phyloP scores from a whole-genome alignment of 345 rosid genomes.

The Salix suchowensis region DNA sequence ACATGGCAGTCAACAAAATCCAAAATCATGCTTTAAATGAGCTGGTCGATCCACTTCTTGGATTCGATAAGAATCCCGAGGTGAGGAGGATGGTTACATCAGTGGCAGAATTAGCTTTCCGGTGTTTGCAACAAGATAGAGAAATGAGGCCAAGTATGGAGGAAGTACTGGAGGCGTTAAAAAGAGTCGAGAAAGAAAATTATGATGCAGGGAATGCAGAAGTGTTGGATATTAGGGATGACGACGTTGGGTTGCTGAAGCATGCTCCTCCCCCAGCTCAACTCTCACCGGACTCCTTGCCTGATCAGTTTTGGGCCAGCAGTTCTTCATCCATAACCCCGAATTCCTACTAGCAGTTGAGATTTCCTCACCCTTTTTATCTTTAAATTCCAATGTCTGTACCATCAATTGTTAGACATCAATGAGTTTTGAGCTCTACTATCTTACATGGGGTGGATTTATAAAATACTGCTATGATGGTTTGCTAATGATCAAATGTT shows the following conservation, averaged over 20 bases:
- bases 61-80: constrained; percentile 42
- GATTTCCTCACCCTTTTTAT: neutral
- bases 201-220: constrained; percentile 26
- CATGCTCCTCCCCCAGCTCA: constrained; percentile 33
- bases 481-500: neutral
- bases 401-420: neutral
- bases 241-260: constrained; percentile 50
- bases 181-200: constrained; percentile 38
- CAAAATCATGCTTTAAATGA: constrained; percentile 60
- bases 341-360: constrained; percentile 27
- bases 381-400: neutral
- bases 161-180: constrained; percentile 52
- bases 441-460: neutral
- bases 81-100: constrained; percentile 41
- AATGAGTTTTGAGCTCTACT: neutral
- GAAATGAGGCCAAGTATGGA: constrained; percentile 74
- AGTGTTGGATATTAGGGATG: constrained; percentile 37
- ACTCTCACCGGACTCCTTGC: constrained; percentile 46
- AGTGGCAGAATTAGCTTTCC: constrained; percentile 66
- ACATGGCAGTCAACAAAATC: constrained; percentile 68
- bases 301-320: constrained; percentile 54
- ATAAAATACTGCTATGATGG: neutral
- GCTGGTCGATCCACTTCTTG: constrained; percentile 63
- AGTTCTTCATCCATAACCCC: constrained; percentile 25
- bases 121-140: constrained; percentile 73